phyloP scores from a whole-genome alignment of 2,329 filamentous ascomycete species.

The Aaosphaeria pasadenensis region DNA sequence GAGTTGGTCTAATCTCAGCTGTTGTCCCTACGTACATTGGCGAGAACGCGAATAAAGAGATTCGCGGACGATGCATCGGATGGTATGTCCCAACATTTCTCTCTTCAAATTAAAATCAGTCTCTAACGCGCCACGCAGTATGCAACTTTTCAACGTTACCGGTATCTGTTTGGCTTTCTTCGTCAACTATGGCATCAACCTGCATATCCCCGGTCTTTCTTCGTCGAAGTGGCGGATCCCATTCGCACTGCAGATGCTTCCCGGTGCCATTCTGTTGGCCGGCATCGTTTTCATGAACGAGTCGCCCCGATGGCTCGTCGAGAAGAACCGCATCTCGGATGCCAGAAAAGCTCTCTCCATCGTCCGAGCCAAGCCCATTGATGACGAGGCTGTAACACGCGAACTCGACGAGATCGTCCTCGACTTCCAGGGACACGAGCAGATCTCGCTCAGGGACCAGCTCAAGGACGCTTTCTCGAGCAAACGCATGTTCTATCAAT shows the following conservation, averaged over 20 bases:
- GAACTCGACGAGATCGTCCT: constrained; percentile 43
- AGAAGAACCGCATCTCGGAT: constrained; percentile 47
- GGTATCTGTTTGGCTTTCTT: constrained; percentile 52
- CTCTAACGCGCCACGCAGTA: constrained; percentile 10
- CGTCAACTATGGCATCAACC: constrained; percentile 51
- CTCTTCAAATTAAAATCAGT: not conserved
- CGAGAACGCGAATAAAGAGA: constrained; percentile 45
- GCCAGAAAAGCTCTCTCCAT: constrained; percentile 41
- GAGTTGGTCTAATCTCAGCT: constrained; percentile 42
- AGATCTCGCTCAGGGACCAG: constrained; percentile 38
- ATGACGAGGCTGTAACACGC: constrained; percentile 34
- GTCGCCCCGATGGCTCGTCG: constrained; percentile 54
- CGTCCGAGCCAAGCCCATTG: constrained; percentile 35
- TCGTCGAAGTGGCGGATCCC: constrained; percentile 54
- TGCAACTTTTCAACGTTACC: constrained; percentile 42
- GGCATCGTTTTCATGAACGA: constrained; percentile 53
- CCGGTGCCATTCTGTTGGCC: constrained; percentile 48
- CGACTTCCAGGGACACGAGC: constrained; percentile 43
- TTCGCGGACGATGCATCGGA: constrained; percentile 37
- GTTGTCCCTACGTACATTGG: constrained; percentile 46
- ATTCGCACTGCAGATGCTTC: constrained; percentile 52
- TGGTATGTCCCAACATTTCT: constrained; percentile 19
- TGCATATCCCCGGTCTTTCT: constrained; percentile 41
- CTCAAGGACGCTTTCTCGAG: constrained; percentile 36
- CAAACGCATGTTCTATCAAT: constrained; percentile 40